Conservation (phyloP, 2,329 filamentous ascomycete genomes). For the Truncatella angustata region DNA sequence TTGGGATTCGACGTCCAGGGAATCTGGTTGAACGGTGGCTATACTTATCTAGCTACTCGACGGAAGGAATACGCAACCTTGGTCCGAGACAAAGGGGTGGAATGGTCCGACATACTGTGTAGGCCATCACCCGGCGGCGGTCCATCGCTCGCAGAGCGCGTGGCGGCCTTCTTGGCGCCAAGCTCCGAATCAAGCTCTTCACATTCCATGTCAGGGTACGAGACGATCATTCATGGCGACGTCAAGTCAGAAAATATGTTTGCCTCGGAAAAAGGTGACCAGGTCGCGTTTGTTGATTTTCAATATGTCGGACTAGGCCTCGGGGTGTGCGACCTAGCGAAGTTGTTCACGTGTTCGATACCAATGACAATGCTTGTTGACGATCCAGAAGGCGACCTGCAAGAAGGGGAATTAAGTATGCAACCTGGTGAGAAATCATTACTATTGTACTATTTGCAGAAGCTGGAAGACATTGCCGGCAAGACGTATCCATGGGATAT, state of each 20-base stretch:
- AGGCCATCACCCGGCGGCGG: slow-evolving; percentile 18
- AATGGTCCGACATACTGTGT: slow-evolving; percentile 56
- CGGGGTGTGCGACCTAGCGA: slow-evolving; percentile 65
- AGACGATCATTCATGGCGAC: slow-evolving; percentile 66
- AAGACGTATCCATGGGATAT: slow-evolving; percentile 51
- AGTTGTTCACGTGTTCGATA: slow-evolving; percentile 66
- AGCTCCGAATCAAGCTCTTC: background rate
- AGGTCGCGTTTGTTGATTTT: slow-evolving; percentile 67
- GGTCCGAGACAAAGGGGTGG: slow-evolving; percentile 41
- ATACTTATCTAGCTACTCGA: slow-evolving; percentile 66
- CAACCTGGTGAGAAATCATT: slow-evolving; percentile 46
- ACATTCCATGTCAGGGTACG: slow-evolving; percentile 24
- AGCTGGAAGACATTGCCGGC: slow-evolving; percentile 23
- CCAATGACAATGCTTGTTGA: slow-evolving; percentile 50
- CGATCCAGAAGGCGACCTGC: slow-evolving; percentile 15
- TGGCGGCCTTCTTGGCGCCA: slow-evolving; percentile 49
- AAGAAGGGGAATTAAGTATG: slow-evolving; percentile 45
- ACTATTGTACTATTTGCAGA: slow-evolving; percentile 47
- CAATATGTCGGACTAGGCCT: slow-evolving; percentile 65
- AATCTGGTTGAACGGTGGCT: slow-evolving; percentile 66
- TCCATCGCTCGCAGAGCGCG: slow-evolving; percentile 48
- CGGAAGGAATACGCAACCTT: slow-evolving; percentile 53
- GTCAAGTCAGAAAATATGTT: slow-evolving; percentile 71
- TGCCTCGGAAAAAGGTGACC: slow-evolving; percentile 44
- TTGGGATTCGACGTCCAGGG: slow-evolving; percentile 15